Evolutionary conservation across 768 basidiomycete genomes (phyloP).

Genomic region (Hypholoma fasciculare): DNA sequence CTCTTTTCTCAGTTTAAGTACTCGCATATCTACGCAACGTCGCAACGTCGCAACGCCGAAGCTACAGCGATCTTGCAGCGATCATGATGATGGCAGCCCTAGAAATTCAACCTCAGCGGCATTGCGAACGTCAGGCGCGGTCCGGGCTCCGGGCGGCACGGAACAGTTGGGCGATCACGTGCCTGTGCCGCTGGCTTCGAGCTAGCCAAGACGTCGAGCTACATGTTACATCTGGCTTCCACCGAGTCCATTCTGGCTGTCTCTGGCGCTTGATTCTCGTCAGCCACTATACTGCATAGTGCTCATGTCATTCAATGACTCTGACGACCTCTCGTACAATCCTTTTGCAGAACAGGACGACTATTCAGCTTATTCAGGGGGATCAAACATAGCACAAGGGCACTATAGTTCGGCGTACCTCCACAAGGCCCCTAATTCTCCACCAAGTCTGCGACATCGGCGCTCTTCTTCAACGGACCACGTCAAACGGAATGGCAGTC

Average conservation of each 20-base stretch:
- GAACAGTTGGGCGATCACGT: neutral
- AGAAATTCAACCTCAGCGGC: neutral
- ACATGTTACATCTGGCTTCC: neutral
- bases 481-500: slow-evolving; percentile 1
- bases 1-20: too few relatives aligned
- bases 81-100: neutral
- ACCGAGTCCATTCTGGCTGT: neutral
- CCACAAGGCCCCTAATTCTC: slow-evolving; percentile 22
- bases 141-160: neutral
- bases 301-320: slow-evolving; percentile 17
- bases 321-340: slow-evolving; percentile 26
- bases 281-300: slow-evolving; percentile 1
- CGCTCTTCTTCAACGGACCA: slow-evolving; percentile 19
- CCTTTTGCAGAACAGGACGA: slow-evolving; percentile 23
- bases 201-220: neutral
- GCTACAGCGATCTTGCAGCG: too few relatives aligned
- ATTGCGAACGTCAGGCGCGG: neutral
- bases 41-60: too few relatives aligned
- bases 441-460: slow-evolving; percentile 20
- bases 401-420: slow-evolving; percentile 32
- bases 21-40: too few relatives aligned
- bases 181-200: neutral
- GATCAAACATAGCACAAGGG: slow-evolving; percentile 18
- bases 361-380: slow-evolving; percentile 7
- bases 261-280: neutral